These are phyloP conservation scores for Volvox africanus DNA, from an alignment of 139 green algal genomes.

Conservation along the genomic window DNA sequence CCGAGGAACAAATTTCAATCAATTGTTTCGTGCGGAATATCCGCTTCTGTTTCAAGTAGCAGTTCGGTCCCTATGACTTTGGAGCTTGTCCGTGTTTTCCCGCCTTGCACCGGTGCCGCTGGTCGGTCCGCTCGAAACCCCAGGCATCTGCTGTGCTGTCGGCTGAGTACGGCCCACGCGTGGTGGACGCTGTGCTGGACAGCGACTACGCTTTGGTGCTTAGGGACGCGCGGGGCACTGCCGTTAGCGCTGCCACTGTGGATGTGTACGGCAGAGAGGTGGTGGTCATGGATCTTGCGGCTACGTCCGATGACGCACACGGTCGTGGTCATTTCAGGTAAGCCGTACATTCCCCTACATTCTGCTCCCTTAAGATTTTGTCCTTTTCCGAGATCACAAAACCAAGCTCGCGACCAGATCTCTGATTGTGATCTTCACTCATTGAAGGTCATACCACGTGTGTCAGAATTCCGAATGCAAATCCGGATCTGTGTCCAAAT, in stretches of 20 bases:
- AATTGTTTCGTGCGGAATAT: no score
- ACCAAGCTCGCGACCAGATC: no score
- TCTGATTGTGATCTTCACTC: no score
- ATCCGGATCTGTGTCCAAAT: no score
- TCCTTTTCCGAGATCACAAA: no score
- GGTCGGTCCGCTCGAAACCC: not conserved
- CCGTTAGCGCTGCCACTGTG: conserved; percentile 15
- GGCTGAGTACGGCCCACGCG: conserved; percentile 30
- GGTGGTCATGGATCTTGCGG: conserved; percentile 19
- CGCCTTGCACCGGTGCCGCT: not conserved
- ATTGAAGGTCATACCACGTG: no score
- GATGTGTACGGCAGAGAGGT: conserved; percentile 47
- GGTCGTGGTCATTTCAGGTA: conserved; percentile 7
- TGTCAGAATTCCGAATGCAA: no score
- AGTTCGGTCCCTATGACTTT: no score
- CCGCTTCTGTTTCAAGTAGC: no score
- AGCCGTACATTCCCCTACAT: not conserved
- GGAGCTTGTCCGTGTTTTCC: no score
- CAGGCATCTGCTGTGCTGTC: conserved; percentile 2
- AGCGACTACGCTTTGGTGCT: conserved; percentile 31
- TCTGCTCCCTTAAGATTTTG: no score
- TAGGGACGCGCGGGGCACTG: not conserved
- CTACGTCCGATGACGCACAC: not conserved
- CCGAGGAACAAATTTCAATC: no score
- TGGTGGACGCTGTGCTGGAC: conserved; percentile 36